phyloP scores from a whole-genome alignment of 768 basidiomycete genomes.

The Cystofilobasidium macerans region DNA sequence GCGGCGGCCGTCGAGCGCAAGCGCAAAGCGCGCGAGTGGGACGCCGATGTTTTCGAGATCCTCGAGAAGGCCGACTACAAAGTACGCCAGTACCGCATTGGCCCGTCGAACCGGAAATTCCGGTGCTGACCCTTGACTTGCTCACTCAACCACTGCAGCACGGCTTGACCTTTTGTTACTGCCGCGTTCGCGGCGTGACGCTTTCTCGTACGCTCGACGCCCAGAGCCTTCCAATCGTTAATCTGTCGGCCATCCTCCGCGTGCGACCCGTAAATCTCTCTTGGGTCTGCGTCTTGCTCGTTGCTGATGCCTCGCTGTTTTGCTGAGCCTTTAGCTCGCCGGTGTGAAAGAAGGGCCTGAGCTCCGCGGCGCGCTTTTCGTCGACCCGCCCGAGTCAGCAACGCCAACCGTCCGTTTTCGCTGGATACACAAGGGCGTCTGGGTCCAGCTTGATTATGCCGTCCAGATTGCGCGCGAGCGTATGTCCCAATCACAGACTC shows the following conservation, averaged over 20 bases:
- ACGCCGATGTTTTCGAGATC: not conserved
- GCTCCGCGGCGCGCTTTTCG: not conserved
- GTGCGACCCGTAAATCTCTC: too few species aligned
- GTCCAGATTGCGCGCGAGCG: not conserved
- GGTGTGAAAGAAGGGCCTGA: not conserved
- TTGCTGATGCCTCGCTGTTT: not conserved
- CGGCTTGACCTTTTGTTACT: not conserved
- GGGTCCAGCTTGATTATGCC: not conserved
- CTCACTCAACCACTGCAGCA: not conserved
- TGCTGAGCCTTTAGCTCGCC: not conserved
- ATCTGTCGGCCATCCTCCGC: too few species aligned
- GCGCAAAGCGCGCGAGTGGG: not conserved
- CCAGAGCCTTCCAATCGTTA: too few species aligned
- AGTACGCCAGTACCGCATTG: not conserved
- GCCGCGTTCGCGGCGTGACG: not conserved
- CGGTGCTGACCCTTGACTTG: not conserved
- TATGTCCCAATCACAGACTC: not conserved
- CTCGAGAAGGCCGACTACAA: not conserved
- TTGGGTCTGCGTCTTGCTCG: too few species aligned
- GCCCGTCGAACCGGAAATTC: not conserved
- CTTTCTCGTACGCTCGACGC: not conserved
- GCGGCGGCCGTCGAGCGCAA: not conserved
- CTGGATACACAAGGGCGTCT: not conserved
- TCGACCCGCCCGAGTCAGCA: not conserved
- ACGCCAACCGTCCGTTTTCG: not conserved